Evolutionary conservation across 202 grass and related monocot species (phyloP).

Genomic region (Zoysia matrella): DNA sequence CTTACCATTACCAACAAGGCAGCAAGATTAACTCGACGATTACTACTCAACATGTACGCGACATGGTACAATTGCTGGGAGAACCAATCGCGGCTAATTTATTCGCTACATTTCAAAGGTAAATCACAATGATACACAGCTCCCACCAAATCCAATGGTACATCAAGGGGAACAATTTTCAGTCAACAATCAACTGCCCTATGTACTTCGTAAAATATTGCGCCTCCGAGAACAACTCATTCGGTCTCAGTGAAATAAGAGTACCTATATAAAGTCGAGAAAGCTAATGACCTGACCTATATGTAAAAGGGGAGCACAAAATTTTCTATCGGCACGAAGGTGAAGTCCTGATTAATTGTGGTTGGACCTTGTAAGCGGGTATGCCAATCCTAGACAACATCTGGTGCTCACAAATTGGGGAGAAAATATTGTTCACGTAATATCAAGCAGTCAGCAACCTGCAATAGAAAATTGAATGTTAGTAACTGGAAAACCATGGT

Average conservation of each 20-base stretch:
- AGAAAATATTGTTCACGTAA: slow-evolving; percentile 34
- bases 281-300: slow-evolving; percentile 21
- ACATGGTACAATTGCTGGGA: no score
- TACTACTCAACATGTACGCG: no score
- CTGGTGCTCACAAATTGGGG: slow-evolving; percentile 14
- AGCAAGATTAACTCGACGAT: no score
- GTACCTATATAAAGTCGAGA: slow-evolving; percentile 19
- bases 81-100: neutral
- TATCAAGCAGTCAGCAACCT: slow-evolving; percentile 46
- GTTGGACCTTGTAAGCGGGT: slow-evolving; percentile 13
- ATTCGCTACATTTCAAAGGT: slow-evolving; percentile 1
- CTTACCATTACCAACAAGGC: no score
- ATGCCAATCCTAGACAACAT: slow-evolving; percentile 27
- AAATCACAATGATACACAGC: slow-evolving; percentile 45
- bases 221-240: slow-evolving; percentile 3
- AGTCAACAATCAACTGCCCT: slow-evolving; percentile 21
- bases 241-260: slow-evolving; percentile 21
- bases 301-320: slow-evolving; percentile 41
- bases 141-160: slow-evolving; percentile 26
- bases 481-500: neutral
- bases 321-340: slow-evolving; percentile 41
- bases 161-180: slow-evolving; percentile 32
- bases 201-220: slow-evolving; percentile 45
- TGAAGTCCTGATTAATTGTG: slow-evolving; percentile 30
- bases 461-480: neutral